These are phyloP conservation scores for Pseudoneurospora amorphoporcata DNA, from an alignment of 495 filamentous ascomycete species.

Conservation along the genomic window DNA sequence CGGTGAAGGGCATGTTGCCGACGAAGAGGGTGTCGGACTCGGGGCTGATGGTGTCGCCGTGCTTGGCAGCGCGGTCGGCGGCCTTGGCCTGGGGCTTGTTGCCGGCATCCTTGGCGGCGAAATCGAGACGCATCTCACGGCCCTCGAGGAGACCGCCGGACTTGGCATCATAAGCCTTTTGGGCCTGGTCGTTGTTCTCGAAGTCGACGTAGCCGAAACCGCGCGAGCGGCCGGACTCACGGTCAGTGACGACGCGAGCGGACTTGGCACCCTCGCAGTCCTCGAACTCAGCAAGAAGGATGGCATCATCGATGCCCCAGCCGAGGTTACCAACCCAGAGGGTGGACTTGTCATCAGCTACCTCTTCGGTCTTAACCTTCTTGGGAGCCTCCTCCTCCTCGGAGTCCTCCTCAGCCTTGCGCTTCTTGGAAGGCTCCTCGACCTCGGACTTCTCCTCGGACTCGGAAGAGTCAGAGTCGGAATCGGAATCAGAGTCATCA, in stretches of 20 bases:
- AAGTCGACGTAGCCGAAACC: slow-evolving; percentile 98
- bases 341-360: slow-evolving; percentile 43
- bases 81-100: slow-evolving; percentile 45
- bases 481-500: slow-evolving; percentile 11
- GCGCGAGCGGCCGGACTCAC: slow-evolving; percentile 71
- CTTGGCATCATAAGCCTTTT: slow-evolving; percentile 72
- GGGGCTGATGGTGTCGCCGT: slow-evolving; percentile 66
- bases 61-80: slow-evolving; percentile 59
- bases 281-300: slow-evolving; percentile 79
- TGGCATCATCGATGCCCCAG: slow-evolving; percentile 91
- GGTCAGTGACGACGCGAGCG: slow-evolving; percentile 76
- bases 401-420: slow-evolving; percentile 43
- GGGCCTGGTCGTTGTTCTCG: slow-evolving; percentile 52
- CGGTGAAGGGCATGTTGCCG: slow-evolving; percentile 84
- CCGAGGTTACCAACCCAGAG: slow-evolving; percentile 91
- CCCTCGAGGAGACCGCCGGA: slow-evolving; percentile 73
- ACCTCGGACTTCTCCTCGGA: slow-evolving; percentile 33
- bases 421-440: slow-evolving; percentile 38
- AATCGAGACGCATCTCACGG: slow-evolving; percentile 82
- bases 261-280: slow-evolving; percentile 66
- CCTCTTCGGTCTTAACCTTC: slow-evolving; percentile 67
- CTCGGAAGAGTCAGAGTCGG: slow-evolving; percentile 35
- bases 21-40: slow-evolving; percentile 84
- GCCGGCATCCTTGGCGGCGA: slow-evolving; percentile 58
- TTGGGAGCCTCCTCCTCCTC: slow-evolving; percentile 54